Evolutionary conservation across 2,329 filamentous ascomycete genomes (phyloP).

Genomic region (Aspergillus puulaauensis): DNA sequence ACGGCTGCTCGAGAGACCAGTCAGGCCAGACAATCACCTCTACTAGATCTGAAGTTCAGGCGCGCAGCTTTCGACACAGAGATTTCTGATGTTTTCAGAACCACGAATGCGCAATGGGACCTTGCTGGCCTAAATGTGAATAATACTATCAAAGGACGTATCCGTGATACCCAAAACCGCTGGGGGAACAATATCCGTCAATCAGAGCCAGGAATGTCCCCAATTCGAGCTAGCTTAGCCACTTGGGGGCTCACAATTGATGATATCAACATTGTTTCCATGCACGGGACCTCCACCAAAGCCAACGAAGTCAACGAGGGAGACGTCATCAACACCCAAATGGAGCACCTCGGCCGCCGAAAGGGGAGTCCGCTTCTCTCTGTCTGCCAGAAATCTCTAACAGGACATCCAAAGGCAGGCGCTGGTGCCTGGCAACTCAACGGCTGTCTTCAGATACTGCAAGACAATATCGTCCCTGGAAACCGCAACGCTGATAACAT

Average conservation of each 20-base stretch:
- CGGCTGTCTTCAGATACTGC: constrained; percentile 89
- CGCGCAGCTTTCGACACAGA: constrained; percentile 90
- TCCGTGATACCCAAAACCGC: constrained; percentile 79
- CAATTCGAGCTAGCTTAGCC: constrained; percentile 86
- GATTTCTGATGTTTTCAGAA: constrained; percentile 72
- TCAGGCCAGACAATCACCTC: constrained; percentile 83
- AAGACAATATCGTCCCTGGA: constrained; percentile 85
- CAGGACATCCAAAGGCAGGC: constrained; percentile 95
- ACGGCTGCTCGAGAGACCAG: constrained; percentile 85
- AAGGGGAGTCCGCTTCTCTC: constrained; percentile 88
- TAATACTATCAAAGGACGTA: constrained; percentile 55
- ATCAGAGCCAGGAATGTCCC: constrained; percentile 82
- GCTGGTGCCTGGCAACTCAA: constrained; percentile 99
- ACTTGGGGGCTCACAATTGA: constrained; percentile 97
- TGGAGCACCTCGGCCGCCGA: constrained; percentile 84
- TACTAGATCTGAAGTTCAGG: constrained; percentile 93
- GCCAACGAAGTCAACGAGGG: constrained; percentile 99
- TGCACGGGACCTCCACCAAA: constrained; percentile 96
- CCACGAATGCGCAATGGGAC: background rate
- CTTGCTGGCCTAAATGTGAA: background rate
- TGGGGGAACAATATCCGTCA: constrained; percentile 98
- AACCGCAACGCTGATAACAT: constrained; percentile 97
- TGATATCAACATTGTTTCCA: constrained; percentile 87
- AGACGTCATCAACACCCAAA: constrained; percentile 88
- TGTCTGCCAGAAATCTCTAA: constrained; percentile 98